Conservation (phyloP, 164 flowering plant species). For the Vitis vinifera region ASM3070453v1 NC_081808.1:7783001-7783500, state of each 20-base stretch:
- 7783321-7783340: conserved; percentile 64
- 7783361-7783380: neutral
- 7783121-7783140: neutral
- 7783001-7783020: no score
- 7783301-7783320: conserved; percentile 81
- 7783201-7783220: conserved; percentile 30
- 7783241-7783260: conserved; percentile 59
- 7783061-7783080: no score
- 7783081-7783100: no score
- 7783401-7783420: neutral
- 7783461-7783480: conserved; percentile 93
- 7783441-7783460: conserved; percentile 98
- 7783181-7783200: neutral
- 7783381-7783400: neutral
- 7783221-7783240: conserved; percentile 44
- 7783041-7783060: no score
- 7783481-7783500: conserved; percentile 75
- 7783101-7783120: no score
- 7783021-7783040: no score
- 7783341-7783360: neutral
- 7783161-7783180: neutral
- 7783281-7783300: conserved; percentile 92
- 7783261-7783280: conserved; percentile 64
- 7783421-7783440: conserved; percentile 43
- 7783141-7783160: neutral